Evolutionary conservation across 2,329 filamentous ascomycete genomes (phyloP).

Genomic region (Trichoderma koningii): DNA sequence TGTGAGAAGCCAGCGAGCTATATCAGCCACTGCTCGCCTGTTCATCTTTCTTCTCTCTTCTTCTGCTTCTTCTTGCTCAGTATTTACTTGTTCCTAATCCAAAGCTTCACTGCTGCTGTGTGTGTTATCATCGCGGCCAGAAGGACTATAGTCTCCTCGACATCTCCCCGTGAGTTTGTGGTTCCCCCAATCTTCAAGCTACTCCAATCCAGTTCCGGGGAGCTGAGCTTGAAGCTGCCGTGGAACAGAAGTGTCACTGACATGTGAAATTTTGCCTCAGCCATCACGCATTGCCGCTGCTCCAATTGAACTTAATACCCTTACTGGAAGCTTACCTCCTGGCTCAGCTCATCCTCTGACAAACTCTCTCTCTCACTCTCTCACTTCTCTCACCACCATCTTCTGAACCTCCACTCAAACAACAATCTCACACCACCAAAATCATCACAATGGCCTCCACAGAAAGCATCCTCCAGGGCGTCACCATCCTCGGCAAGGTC

Average conservation of each 20-base stretch:
- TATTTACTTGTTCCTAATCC: background rate
- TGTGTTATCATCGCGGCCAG: no score
- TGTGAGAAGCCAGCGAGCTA: conserved; percentile 7
- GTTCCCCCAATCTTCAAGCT: background rate
- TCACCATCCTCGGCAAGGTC: conserved; percentile 79
- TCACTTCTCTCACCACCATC: background rate
- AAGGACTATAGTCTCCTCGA: background rate
- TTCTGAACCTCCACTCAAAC: background rate
- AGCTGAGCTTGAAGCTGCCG: conserved; percentile 7
- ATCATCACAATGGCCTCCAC: conserved; percentile 61
- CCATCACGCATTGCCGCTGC: background rate
- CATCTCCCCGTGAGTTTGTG: background rate
- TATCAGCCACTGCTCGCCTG: conserved; percentile 19
- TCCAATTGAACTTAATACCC: conserved; percentile 16
- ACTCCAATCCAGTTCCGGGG: conserved; percentile 1
- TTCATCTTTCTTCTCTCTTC: background rate
- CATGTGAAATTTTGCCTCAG: conserved; percentile 39
- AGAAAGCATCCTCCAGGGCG: conserved; percentile 81
- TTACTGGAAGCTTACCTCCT: background rate
- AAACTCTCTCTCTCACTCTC: background rate
- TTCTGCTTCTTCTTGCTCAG: background rate
- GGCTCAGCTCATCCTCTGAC: background rate
- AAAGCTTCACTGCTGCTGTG: background rate
- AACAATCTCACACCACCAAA: conserved; percentile 20
- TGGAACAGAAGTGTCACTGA: conserved; percentile 31